Conservation (phyloP, 441 rosid species). For the Populus hybrid region DNA sequence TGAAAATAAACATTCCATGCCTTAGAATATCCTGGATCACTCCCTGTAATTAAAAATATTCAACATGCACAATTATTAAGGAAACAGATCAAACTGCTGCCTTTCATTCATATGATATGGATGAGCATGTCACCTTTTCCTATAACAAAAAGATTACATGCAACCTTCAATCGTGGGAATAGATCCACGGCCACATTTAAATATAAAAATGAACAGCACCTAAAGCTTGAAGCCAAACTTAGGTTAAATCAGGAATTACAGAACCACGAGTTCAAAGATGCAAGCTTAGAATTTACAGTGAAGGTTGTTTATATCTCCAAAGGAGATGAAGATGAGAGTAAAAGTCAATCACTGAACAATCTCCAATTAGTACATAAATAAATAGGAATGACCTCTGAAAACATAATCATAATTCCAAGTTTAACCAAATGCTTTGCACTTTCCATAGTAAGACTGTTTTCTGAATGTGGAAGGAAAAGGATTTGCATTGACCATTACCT, state of each 20-base stretch:
- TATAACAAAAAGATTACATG: not conserved
- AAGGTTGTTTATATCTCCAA: not conserved
- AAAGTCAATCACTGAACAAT: not conserved
- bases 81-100: not conserved
- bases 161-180: not conserved
- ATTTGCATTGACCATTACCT: conserved; percentile 42
- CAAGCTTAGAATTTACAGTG: not conserved
- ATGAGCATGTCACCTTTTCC: not conserved
- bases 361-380: not conserved
- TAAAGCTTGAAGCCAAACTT: not conserved
- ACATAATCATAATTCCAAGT: not conserved
- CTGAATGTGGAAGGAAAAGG: not conserved
- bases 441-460: not conserved
- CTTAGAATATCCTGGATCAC: not conserved
- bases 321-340: not conserved
- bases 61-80: not conserved
- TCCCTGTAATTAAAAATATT: no score
- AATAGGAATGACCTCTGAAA: not conserved
- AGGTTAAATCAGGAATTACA: not conserved
- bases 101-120: not conserved
- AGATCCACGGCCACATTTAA: not conserved
- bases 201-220: not conserved
- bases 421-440: not conserved
- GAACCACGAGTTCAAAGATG: not conserved
- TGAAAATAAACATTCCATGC: not conserved